These are phyloP conservation scores for Chloranthus sessilifolius DNA, from an alignment of 164 flowering plant genomes.

Conservation along the genomic window DNA sequence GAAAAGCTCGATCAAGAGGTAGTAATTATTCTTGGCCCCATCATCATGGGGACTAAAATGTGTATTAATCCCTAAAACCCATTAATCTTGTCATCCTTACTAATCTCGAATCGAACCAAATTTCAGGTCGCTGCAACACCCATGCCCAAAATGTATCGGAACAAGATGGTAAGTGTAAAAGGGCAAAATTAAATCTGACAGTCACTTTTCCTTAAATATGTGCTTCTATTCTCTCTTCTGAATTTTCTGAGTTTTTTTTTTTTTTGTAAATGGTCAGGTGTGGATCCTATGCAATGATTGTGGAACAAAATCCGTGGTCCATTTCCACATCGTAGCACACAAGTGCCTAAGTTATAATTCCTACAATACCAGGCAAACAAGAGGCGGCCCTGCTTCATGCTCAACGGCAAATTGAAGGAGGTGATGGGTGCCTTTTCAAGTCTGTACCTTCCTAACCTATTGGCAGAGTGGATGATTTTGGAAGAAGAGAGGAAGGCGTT, in stretches of 20 bases:
- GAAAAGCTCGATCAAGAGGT: slow-evolving; percentile 72
- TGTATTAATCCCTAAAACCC: background rate
- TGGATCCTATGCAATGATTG: slow-evolving; percentile 95
- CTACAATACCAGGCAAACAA: slow-evolving; percentile 77
- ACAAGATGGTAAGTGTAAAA: slow-evolving; percentile 54
- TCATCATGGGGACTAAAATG: too few relatives aligned
- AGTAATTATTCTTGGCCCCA: background rate
- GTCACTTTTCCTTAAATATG: background rate
- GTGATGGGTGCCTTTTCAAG: too few relatives aligned
- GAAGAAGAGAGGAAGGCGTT: too few relatives aligned
- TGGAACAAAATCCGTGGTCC: slow-evolving; percentile 53
- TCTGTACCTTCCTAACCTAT: too few relatives aligned
- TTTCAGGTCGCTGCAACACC: slow-evolving; percentile 67
- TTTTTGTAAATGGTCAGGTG: slow-evolving; percentile 31
- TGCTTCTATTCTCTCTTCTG: too few relatives aligned
- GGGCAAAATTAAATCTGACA: too few relatives aligned
- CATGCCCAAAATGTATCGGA: slow-evolving; percentile 65
- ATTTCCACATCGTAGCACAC: slow-evolving; percentile 65
- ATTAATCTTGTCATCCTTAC: too few relatives aligned
- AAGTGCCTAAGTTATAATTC: slow-evolving; percentile 72
- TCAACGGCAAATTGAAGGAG: too few relatives aligned
- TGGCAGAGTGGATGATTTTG: too few relatives aligned
- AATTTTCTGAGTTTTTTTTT: too few relatives aligned
- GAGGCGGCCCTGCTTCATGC: slow-evolving; percentile 41
- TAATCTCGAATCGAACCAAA: background rate